Percentiles rank a stretch among this genome's conserved stretches.
Evolutionary conservation across 371 early-diverging fungal species (phyloP).

Genomic region (Zychaea mexicana): DNA sequence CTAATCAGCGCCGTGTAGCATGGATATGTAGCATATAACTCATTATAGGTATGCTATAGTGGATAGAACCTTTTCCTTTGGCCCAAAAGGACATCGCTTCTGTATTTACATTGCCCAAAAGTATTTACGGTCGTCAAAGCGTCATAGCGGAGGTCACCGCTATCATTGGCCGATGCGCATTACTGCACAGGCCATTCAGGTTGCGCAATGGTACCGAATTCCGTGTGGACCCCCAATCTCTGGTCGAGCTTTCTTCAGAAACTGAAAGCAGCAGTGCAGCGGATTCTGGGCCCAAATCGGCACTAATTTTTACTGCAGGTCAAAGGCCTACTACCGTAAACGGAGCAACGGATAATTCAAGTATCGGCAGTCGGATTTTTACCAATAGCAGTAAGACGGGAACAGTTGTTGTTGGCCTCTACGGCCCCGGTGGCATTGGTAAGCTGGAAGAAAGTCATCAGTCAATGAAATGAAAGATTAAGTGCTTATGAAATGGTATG

Average conservation of each 20-base stretch:
- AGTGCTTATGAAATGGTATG: no score
- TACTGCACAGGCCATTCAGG: constrained; percentile 21
- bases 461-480: constrained; percentile 21
- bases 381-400: constrained; percentile 11
- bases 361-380: constrained; percentile 31
- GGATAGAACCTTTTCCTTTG: constrained; percentile 28
- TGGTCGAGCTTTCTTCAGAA: constrained; percentile 5
- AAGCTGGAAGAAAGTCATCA: no score
- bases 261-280: constrained; percentile 26
- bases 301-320: constrained; percentile 4
- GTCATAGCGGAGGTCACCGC: constrained; percentile 35
- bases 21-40: no score
- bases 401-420: constrained; percentile 29
- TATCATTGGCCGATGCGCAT: constrained; percentile 37
- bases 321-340: no score
- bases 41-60: not conserved
- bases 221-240: not conserved
- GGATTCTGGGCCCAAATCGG: constrained; percentile 12
- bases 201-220: constrained; percentile 7
- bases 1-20: no score
- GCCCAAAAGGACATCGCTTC: constrained; percentile 47
- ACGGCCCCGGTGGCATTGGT: constrained; percentile 47
- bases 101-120: constrained; percentile 44
- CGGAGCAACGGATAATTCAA: not conserved
- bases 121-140: constrained; percentile 39